phyloP scores from a whole-genome alignment of 805 yeast genomes.

The Kurtzmaniella fragi region DNA sequence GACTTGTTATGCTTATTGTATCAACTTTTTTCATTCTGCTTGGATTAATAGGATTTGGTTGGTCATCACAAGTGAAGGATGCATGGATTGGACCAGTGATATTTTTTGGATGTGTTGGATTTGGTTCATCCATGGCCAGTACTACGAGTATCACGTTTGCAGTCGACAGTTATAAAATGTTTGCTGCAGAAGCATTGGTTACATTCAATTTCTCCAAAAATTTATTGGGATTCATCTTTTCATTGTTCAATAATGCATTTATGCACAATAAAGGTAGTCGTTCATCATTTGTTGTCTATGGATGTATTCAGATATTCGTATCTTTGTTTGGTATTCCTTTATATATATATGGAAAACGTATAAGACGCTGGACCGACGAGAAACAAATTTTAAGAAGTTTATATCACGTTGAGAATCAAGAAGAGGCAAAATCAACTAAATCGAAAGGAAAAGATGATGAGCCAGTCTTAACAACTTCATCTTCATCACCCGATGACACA shows the following conservation, averaged over 20 bases:
- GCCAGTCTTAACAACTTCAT: conserved; percentile 1
- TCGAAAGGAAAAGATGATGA: background rate
- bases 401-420: conserved; percentile 14
- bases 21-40: conserved; percentile 37
- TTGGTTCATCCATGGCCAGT: conserved; percentile 58
- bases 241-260: conserved; percentile 50
- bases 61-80: conserved; percentile 46
- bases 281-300: conserved; percentile 48
- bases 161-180: conserved; percentile 52
- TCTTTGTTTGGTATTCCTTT: conserved; percentile 47
- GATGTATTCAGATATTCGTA: conserved; percentile 44
- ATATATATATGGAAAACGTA: conserved; percentile 49
- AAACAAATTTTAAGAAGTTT: conserved; percentile 37
- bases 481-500: background rate
- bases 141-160: conserved; percentile 58
- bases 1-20: conserved; percentile 50
- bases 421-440: background rate
- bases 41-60: conserved; percentile 62
- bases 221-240: conserved; percentile 49
- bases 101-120: conserved; percentile 51
- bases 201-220: conserved; percentile 53
- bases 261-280: conserved; percentile 36
- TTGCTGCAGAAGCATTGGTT: conserved; percentile 56
- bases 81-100: conserved; percentile 55
- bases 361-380: conserved; percentile 48